Evolutionary conservation across 179 eudicot genomes (phyloP), one percentile per base, ranked within the genome.

Genomic region (Vitellaria paradoxa): DNA sequence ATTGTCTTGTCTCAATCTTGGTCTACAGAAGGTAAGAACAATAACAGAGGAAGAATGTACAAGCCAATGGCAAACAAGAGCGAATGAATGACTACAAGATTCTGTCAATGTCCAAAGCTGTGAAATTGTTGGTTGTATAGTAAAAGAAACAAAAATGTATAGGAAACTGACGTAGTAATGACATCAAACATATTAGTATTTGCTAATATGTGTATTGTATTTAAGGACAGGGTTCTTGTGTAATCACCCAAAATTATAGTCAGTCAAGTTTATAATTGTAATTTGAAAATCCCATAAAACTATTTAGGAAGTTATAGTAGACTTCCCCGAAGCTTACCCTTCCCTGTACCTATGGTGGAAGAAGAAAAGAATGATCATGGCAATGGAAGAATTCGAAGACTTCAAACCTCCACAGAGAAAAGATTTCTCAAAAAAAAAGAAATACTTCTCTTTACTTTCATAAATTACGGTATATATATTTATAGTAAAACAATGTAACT

Each of bases 11-110:
- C 20, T 46, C 7, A 10, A 46, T 68, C n/a, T 0, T 46, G 70
- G 14, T 17, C n/a, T 56, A 68, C 85, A 74, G 83, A 82, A 70
- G 82, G 69, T 82, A 78, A 52, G 68, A 80, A 76, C 57, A 80
- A 72, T 26, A 75, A 30, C 9, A 74, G 76, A 75, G 76, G 72
- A 70, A 78, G 80, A 76, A 47, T 59, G 30, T 75, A 81, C 71
- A 81, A 24, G 56, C 45, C 71, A 20, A 70, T 84, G 56, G 65
- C 65, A 42, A 77, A 71, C 21, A 37, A 55, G 63, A 59, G 18
- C 14, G 76, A 70, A 45, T 30, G 70, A 52, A 55, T 61, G 52
- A 57, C 59, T 18, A 6, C 10, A 59, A 50, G 5, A 50, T 50
- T 50, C 55, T 12, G 2, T 50, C 55, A 8, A 50, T 50, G 55